Evolutionary conservation across 2,329 filamentous ascomycete genomes (phyloP).

Genomic region (Cordyceps fumosorosea): DNA sequence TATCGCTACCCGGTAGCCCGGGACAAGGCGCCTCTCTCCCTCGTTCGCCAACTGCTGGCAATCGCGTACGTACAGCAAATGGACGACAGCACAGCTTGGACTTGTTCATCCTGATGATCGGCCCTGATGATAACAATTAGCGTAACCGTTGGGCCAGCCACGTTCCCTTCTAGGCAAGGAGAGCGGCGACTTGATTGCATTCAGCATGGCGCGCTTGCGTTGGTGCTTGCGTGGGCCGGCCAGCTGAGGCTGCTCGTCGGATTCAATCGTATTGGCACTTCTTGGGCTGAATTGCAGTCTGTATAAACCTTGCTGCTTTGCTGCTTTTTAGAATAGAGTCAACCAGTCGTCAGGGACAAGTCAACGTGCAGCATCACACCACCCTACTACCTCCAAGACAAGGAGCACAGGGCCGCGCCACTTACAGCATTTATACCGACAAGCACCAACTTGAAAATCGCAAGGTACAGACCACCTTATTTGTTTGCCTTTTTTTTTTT

Average conservation of each 20-base stretch:
- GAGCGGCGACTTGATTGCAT: not conserved
- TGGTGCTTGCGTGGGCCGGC: not conserved
- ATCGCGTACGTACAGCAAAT: no score
- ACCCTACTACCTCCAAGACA: no score
- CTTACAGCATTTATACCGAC: no score
- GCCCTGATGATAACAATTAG: not conserved
- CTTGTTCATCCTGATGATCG: not conserved
- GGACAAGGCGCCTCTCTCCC: not conserved
- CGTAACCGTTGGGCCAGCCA: not conserved
- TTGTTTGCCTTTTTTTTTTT: no score
- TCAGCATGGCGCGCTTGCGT: conserved; percentile 1
- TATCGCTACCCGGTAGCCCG: not conserved
- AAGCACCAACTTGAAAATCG: not conserved
- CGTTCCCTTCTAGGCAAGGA: not conserved
- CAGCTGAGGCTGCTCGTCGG: not conserved
- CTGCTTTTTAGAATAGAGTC: not conserved
- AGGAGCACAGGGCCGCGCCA: no score
- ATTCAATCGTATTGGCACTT: conserved; percentile 4
- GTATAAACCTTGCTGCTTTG: not conserved
- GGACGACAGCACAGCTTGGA: not conserved
- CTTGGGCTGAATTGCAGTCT: not conserved
- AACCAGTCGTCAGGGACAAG: not conserved
- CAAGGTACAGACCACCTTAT: no score
- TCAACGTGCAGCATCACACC: not conserved
- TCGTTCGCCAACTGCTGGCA: not conserved